These are phyloP conservation scores for Gossypioides kirkii DNA, from an alignment of 345 rosid genomes.

Conservation along the genomic window DNA sequence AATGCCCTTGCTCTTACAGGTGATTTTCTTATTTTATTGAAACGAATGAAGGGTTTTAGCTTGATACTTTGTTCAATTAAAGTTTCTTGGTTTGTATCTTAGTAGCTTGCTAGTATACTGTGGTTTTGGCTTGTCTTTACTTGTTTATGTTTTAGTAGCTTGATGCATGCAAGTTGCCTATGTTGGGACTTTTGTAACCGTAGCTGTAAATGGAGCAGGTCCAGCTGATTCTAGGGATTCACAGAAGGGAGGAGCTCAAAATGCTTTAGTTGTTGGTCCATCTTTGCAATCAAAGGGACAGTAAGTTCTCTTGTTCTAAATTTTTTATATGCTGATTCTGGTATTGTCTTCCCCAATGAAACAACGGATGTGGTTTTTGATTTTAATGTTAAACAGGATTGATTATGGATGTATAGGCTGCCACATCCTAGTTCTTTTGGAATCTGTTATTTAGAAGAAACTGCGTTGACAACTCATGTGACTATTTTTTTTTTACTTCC, in stretches of 20 bases:
- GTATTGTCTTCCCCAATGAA: neutral
- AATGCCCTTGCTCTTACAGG: slow-evolving; percentile 75
- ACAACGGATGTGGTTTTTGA: neutral
- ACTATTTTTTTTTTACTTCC: slow-evolving; percentile 1
- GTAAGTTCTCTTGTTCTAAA: slow-evolving; percentile 37
- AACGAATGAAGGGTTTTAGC: neutral
- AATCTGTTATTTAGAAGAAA: neutral
- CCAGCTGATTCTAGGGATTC: slow-evolving; percentile 49
- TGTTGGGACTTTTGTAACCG: neutral
- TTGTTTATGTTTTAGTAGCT: neutral
- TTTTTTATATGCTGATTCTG: slow-evolving; percentile 2
- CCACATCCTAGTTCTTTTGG: neutral
- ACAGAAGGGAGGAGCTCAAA: slow-evolving; percentile 53
- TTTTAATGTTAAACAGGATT: neutral
- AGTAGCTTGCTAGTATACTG: neutral
- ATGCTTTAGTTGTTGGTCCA: slow-evolving; percentile 79
- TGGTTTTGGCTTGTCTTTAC: neutral
- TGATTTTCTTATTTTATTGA: slow-evolving; percentile 15
- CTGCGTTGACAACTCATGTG: neutral
- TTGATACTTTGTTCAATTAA: neutral
- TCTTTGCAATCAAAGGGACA: slow-evolving; percentile 56
- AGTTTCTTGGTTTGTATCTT: neutral
- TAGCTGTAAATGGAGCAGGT: slow-evolving; percentile 32
- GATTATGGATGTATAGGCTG: neutral
- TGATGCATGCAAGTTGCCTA: neutral